These are phyloP conservation scores for Rubus parviflorus DNA, from an alignment of 306 rosid species.

Conservation along the genomic window DNA sequence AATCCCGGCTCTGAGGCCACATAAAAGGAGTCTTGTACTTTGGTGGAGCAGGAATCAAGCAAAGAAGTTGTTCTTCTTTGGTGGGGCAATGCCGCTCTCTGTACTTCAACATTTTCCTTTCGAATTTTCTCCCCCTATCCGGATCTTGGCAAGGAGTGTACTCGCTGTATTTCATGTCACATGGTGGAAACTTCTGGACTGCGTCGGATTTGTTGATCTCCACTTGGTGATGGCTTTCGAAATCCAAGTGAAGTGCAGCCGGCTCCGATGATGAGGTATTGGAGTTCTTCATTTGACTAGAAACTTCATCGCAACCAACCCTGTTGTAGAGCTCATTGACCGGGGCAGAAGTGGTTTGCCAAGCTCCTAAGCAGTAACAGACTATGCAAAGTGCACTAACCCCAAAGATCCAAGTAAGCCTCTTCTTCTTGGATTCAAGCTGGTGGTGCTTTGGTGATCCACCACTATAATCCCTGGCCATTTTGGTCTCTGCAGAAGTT, in stretches of 20 bases:
- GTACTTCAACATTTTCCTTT: conserved; percentile 76
- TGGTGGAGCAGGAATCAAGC: conserved; percentile 92
- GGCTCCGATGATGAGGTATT: conserved; percentile 19
- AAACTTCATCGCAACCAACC: conserved; percentile 47
- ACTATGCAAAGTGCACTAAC: conserved; percentile 75
- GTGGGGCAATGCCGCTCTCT: conserved; percentile 93
- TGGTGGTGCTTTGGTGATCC: conserved; percentile 92
- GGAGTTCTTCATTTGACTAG: neutral
- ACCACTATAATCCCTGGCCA: conserved; percentile 76
- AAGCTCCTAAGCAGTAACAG: conserved; percentile 73
- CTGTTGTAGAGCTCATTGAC: conserved; percentile 35
- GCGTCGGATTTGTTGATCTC: conserved; percentile 44
- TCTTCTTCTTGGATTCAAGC: conserved; percentile 63
- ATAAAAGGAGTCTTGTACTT: conserved; percentile 84
- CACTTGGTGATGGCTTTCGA: conserved; percentile 68
- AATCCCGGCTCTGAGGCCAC: conserved; percentile 96
- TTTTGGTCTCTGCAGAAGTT: conserved; percentile 31
- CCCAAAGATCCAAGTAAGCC: conserved; percentile 70
- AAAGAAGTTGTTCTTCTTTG: conserved; percentile 59
- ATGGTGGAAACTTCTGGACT: conserved; percentile 51
- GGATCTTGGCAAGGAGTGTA: conserved; percentile 94
- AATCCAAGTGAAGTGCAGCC: conserved; percentile 45
- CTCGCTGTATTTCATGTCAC: conserved; percentile 61
- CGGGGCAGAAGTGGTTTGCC: conserved; percentile 51
- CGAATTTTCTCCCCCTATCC: conserved; percentile 61